A percentile compares a stretch with the other conserved stretches of the same genome.
Evolutionary conservation across 306 rosid species (phyloP).

Genomic region (Dalbergia oliveri): DNA sequence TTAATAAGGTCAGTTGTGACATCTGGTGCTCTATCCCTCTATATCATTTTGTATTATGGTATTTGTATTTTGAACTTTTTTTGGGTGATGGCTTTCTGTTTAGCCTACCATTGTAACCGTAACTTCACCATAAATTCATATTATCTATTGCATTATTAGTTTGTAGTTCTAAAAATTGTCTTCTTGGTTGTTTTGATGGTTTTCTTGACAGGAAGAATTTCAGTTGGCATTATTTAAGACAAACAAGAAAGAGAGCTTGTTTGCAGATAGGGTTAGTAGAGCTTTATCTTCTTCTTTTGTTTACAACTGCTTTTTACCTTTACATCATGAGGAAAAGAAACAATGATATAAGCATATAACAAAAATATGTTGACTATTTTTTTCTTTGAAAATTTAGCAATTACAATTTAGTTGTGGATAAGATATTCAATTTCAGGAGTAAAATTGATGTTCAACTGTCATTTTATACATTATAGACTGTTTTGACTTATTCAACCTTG

Average conservation of each 20-base stretch:
- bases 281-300: slow-evolving; percentile 7
- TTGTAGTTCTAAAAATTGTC: slow-evolving; percentile 14
- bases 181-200: slow-evolving; percentile 28
- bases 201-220: slow-evolving; percentile 77
- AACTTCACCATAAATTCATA: neutral
- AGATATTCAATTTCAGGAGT: neutral
- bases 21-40: neutral
- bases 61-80: slow-evolving; percentile 32
- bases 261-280: slow-evolving; percentile 83
- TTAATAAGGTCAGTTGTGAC: slow-evolving; percentile 69
- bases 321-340: slow-evolving; percentile 1
- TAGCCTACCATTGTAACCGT: slow-evolving; percentile 11
- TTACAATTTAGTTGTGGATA: neutral
- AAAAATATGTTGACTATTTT: slow-evolving; percentile 4
- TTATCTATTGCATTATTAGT: slow-evolving; percentile 36
- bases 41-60: slow-evolving; percentile 23
- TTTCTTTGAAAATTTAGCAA: neutral
- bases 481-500: slow-evolving; percentile 3
- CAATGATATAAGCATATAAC: neutral
- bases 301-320: slow-evolving; percentile 11
- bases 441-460: slow-evolving; percentile 2
- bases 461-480: slow-evolving; percentile 22
- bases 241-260: slow-evolving; percentile 89
- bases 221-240: slow-evolving; percentile 93
- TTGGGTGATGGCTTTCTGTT: slow-evolving; percentile 9